A percentile compares a stretch with the other conserved stretches of the same genome.
Evolutionary conservation across 306 rosid genomes (phyloP).

Genomic region (Delonix regia): DNA sequence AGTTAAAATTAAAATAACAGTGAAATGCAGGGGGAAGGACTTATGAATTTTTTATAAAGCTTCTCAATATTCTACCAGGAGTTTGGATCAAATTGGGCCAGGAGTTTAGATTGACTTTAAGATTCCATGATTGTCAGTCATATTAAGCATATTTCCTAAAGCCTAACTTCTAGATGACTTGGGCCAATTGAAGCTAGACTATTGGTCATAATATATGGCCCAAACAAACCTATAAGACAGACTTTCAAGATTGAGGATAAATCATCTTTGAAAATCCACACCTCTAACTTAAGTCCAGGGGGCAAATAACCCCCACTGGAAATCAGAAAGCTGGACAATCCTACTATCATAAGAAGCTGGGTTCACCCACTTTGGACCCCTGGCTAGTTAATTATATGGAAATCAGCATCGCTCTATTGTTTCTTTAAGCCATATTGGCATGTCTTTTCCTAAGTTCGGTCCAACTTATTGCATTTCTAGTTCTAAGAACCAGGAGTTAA

Average conservation of each 20-base stretch:
- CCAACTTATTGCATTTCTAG: neutral
- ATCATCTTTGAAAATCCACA: neutral
- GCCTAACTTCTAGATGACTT: neutral
- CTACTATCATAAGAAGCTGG: neutral
- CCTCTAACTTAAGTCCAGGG: neutral
- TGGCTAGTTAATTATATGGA: neutral
- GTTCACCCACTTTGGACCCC: neutral
- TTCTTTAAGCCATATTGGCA: neutral
- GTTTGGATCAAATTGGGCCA: neutral
- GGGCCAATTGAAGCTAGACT: neutral
- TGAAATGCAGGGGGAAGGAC: neutral
- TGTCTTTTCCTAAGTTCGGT: neutral
- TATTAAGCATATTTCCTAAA: neutral
- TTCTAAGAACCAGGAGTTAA: neutral
- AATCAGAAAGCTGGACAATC: neutral
- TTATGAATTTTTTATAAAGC: slow-evolving; percentile 27
- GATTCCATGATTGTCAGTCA: neutral
- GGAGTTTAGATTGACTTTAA: neutral
- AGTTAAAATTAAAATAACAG: slow-evolving; percentile 35
- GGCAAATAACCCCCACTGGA: neutral
- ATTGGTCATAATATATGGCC: neutral
- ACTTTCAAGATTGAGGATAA: neutral
- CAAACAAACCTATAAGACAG: neutral
- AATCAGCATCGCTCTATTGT: neutral
- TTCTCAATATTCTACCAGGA: slow-evolving; percentile 13